phyloP scores from a whole-genome alignment of 345 rosid species.

The Pistacia atlantica region DNA sequence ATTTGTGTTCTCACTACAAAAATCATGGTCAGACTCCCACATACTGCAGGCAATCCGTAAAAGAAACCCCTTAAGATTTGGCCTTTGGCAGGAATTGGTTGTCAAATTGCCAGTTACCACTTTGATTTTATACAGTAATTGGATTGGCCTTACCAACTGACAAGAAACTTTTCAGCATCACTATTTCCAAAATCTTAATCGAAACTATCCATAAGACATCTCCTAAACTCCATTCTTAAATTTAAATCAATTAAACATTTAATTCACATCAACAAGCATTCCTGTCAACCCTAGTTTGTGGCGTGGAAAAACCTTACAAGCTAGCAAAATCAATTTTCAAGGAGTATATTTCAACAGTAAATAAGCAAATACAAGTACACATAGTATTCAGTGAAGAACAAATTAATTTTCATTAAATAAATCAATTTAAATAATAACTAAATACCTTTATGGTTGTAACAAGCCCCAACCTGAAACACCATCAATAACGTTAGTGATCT shows the following conservation, averaged over 20 bases:
- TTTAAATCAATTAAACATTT: background rate
- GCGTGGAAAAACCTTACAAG: background rate
- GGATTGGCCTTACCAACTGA: background rate
- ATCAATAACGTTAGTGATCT: conserved; percentile 16
- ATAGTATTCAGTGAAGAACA: background rate
- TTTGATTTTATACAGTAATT: background rate
- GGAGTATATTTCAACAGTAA: background rate
- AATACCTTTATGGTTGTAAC: conserved; percentile 49
- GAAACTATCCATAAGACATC: background rate
- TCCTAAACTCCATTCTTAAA: background rate
- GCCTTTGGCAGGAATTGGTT: background rate
- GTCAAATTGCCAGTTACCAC: no score
- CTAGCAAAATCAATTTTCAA: conserved; percentile 3
- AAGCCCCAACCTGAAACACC: conserved; percentile 53
- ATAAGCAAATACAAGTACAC: background rate
- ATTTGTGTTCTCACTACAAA: background rate
- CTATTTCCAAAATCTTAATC: background rate
- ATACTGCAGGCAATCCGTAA: background rate
- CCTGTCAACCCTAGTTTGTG: background rate
- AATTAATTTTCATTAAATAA: background rate
- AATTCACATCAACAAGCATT: background rate
- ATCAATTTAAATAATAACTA: background rate
- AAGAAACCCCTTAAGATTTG: background rate
- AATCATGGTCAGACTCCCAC: background rate
- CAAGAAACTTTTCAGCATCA: background rate